These are phyloP conservation scores for Wallacemonas sp. DNA, from an alignment of 208 protist species.

Conservation along the genomic window DNA sequence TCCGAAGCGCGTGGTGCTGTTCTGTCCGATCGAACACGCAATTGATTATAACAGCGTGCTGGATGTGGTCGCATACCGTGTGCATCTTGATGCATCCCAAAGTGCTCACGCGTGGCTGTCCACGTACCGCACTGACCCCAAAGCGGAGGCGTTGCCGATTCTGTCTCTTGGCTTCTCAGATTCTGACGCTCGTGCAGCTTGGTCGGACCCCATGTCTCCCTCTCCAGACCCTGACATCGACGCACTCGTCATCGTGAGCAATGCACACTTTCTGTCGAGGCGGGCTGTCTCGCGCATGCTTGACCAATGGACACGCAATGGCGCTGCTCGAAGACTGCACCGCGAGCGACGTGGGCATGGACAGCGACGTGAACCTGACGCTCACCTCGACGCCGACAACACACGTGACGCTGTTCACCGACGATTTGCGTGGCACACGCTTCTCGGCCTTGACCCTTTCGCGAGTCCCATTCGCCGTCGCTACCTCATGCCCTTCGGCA, in stretches of 20 bases:
- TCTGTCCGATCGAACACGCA: slow-evolving; percentile 59
- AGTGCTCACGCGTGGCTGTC: not conserved
- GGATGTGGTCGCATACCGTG: slow-evolving; percentile 35
- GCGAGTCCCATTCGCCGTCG: slow-evolving; percentile 17
- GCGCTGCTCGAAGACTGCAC: slow-evolving; percentile 15
- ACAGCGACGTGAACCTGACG: too few relatives aligned
- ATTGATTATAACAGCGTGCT: slow-evolving; percentile 50
- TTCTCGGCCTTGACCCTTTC: slow-evolving; percentile 23
- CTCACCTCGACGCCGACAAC: too few relatives aligned
- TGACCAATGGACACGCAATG: slow-evolving; percentile 82
- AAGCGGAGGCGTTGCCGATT: slow-evolving; percentile 17
- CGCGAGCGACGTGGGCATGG: not conserved
- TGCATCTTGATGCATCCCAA: slow-evolving; percentile 18
- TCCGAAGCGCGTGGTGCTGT: slow-evolving; percentile 18
- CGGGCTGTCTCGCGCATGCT: slow-evolving; percentile 54
- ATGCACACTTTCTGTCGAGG: slow-evolving; percentile 64
- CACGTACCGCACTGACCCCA: not conserved
- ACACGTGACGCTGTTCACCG: not conserved
- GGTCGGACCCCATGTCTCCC: not conserved
- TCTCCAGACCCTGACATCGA: not conserved
- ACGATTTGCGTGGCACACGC: slow-evolving; percentile 17
- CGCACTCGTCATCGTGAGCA: slow-evolving; percentile 41
- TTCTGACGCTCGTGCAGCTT: not conserved
- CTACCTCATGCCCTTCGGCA: slow-evolving; percentile 43
- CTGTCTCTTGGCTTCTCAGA: slow-evolving; percentile 28